Percentiles rank a stretch among this genome's conserved stretches.
phyloP scores from a whole-genome alignment of 169 alveolate genomes.

The Eimeria necatrix region DNA sequence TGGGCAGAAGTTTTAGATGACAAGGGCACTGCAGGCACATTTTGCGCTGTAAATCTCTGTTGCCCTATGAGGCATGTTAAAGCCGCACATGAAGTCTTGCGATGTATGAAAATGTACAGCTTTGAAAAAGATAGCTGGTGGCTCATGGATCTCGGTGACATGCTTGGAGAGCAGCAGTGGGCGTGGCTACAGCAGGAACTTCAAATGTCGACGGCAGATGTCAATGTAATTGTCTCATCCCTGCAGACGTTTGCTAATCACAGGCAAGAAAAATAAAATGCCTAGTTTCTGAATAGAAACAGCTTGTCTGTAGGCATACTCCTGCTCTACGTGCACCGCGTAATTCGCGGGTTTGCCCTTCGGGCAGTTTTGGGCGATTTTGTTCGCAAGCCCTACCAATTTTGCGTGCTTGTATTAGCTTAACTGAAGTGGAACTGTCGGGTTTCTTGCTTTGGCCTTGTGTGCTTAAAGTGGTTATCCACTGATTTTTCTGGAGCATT shows the following conservation, averaged over 20 bases:
- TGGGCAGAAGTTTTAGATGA: background rate
- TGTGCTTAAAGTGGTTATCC: background rate
- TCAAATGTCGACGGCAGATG: conserved; percentile 59
- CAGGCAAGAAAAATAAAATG: conserved; percentile 32
- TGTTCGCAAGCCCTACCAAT: background rate
- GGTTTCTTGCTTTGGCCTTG: background rate
- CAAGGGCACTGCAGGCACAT: too few relatives aligned
- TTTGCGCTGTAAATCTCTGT: too few relatives aligned
- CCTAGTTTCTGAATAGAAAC: background rate
- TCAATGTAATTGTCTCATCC: conserved; percentile 72
- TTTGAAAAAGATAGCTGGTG: conserved; percentile 78
- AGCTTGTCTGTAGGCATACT: background rate
- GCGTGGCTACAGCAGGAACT: conserved; percentile 77
- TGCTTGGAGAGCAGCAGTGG: conserved; percentile 82
- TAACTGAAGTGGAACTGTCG: background rate
- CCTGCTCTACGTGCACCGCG: background rate
- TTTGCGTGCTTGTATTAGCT: background rate
- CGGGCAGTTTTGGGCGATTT: background rate
- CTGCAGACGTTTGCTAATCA: conserved; percentile 75
- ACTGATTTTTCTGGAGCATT: background rate
- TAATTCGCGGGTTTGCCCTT: background rate
- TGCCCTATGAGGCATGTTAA: too few relatives aligned
- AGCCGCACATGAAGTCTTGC: too few relatives aligned
- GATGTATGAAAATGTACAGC: conserved; percentile 27
- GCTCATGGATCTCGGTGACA: conserved; percentile 77